Conservation (phyloP, 2,329 filamentous ascomycete genomes). For the Penicillium sp. region DNA sequence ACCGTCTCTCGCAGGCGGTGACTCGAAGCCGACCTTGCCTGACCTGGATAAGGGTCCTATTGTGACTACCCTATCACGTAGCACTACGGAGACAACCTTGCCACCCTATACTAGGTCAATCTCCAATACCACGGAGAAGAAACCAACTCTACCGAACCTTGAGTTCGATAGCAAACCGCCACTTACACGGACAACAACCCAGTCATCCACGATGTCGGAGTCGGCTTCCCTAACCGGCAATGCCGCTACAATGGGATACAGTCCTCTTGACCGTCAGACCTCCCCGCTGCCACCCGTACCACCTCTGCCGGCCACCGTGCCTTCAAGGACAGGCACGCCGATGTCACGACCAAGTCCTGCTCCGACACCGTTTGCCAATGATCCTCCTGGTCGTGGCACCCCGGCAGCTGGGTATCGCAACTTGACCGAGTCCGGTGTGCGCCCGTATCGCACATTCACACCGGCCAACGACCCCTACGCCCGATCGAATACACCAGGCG, state of each 20-base stretch:
- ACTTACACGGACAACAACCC: constrained; percentile 43
- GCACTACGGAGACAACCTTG: constrained; percentile 58
- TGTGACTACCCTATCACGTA: constrained; percentile 30
- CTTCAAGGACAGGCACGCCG: constrained; percentile 24
- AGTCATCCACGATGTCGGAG: constrained; percentile 50
- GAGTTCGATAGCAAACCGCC: constrained; percentile 41
- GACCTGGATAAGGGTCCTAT: constrained; percentile 39
- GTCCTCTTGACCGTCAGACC: constrained; percentile 31
- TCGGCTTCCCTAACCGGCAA: constrained; percentile 46
- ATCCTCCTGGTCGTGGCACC: constrained; percentile 13
- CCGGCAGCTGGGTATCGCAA: constrained; percentile 19
- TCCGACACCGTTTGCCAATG: constrained; percentile 24
- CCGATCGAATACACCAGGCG: constrained; percentile 19
- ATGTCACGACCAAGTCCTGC: constrained; percentile 25
- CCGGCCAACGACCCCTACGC: constrained; percentile 20
- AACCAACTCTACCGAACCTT: constrained; percentile 41
- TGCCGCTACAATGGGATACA: constrained; percentile 32
- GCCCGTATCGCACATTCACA: constrained; percentile 20
- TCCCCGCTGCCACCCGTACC: constrained; percentile 32
- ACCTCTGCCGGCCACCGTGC: constrained; percentile 24
- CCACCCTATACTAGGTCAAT: constrained; percentile 59
- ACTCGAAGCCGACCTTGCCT: constrained; percentile 57
- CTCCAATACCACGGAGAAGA: constrained; percentile 28
- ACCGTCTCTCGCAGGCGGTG: constrained; percentile 26
- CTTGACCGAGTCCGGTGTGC: constrained; percentile 15